Conservation (phyloP, 2,329 filamentous ascomycete species). For the Colletotrichum melonis region DNA sequence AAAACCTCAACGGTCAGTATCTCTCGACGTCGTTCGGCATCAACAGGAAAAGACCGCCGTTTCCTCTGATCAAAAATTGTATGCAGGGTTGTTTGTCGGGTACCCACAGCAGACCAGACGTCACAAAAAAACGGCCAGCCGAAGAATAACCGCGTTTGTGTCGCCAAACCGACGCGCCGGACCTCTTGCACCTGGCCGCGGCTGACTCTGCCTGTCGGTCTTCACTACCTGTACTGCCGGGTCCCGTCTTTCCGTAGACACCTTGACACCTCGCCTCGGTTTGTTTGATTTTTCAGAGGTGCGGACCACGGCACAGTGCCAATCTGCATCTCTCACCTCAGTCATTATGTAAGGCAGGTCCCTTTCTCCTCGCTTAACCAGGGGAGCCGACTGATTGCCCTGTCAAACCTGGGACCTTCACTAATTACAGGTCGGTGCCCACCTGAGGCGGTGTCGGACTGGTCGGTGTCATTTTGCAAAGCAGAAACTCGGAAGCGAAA, state of each 20-base stretch:
- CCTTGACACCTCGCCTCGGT: too few species aligned
- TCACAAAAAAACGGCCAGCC: slow-evolving; percentile 17
- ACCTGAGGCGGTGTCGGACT: slow-evolving; percentile 29
- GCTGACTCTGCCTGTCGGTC: neutral
- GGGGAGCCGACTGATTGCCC: slow-evolving; percentile 4
- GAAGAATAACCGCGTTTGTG: slow-evolving; percentile 18
- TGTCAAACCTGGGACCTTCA: neutral
- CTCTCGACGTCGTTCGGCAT: slow-evolving; percentile 12
- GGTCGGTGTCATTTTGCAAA: neutral
- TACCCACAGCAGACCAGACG: slow-evolving; percentile 15
- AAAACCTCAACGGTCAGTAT: neutral
- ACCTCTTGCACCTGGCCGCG: neutral
- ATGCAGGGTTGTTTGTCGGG: slow-evolving; percentile 11
- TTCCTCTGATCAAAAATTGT: slow-evolving; percentile 28
- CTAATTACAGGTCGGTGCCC: slow-evolving; percentile 22
- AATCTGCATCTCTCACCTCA: neutral
- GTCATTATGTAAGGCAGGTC: neutral
- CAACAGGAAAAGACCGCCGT: neutral
- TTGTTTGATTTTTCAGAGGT: slow-evolving; percentile 17
- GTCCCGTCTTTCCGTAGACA: too few species aligned
- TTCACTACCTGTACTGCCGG: neutral
- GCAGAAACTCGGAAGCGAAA: slow-evolving; percentile 23
- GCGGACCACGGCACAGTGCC: slow-evolving; percentile 22
- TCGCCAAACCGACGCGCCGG: neutral
- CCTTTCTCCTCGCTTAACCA: neutral